Conservation (phyloP, 495 filamentous ascomycete genomes). For the Parathielavia appendiculata region DNA sequence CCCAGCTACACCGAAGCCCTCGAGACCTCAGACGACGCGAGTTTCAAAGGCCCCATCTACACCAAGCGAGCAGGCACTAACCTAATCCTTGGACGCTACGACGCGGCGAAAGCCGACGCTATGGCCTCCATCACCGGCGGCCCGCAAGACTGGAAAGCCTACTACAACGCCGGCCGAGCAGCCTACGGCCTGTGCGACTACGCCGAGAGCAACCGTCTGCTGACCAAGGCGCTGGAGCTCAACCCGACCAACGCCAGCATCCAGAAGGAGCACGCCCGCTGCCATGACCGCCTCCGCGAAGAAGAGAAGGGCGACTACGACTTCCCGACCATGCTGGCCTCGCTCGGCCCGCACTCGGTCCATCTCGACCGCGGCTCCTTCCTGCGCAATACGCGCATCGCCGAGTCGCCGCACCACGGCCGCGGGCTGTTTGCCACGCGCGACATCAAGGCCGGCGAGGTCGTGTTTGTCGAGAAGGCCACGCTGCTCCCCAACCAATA, state of each 20-base stretch:
- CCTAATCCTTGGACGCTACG: slow-evolving; percentile 42
- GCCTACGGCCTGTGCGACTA: slow-evolving; percentile 46
- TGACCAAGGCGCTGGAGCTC: slow-evolving; percentile 32
- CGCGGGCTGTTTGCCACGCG: slow-evolving; percentile 48
- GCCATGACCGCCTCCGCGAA: slow-evolving; percentile 32
- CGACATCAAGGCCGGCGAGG: slow-evolving; percentile 45
- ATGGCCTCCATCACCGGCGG: slow-evolving; percentile 28
- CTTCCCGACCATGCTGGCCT: slow-evolving; percentile 37
- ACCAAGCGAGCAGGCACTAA: slow-evolving; percentile 46
- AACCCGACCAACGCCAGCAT: slow-evolving; percentile 30
- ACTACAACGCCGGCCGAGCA: slow-evolving; percentile 46
- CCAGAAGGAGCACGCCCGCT: slow-evolving; percentile 35
- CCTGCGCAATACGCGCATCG: slow-evolving; percentile 25
- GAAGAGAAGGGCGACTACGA: slow-evolving; percentile 43
- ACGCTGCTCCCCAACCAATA: slow-evolving; percentile 38
- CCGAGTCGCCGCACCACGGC: slow-evolving; percentile 28
- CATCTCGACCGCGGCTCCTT: slow-evolving; percentile 46
- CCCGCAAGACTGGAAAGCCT: slow-evolving; percentile 41
- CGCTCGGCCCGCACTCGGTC: slow-evolving; percentile 29
- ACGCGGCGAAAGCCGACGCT: slow-evolving; percentile 45
- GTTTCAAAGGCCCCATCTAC: slow-evolving; percentile 25
- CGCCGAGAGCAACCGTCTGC: slow-evolving; percentile 21
- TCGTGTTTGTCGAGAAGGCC: slow-evolving; percentile 53
- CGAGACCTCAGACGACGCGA: slow-evolving; percentile 17
- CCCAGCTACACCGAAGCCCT: slow-evolving; percentile 35